A percentile compares a stretch with the other conserved stretches of the same genome.
phyloP scores from a whole-genome alignment of 1,284 basidiomycete species.

The Salmacisia buchloeana region DNA sequence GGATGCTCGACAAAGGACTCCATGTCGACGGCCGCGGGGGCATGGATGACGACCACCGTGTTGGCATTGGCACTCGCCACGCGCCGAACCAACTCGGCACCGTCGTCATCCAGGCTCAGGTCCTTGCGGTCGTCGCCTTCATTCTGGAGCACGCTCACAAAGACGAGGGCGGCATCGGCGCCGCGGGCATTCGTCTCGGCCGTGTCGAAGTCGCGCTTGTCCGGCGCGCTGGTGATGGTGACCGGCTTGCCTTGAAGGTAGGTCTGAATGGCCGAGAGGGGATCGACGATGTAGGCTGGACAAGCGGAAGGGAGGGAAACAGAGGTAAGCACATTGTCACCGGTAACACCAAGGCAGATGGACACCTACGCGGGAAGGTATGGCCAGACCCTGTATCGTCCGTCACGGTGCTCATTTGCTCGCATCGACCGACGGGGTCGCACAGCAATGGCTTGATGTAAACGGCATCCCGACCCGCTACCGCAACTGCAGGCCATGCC shows the following conservation, averaged over 20 bases:
- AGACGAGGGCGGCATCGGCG: slow-evolving; percentile 56
- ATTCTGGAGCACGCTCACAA: slow-evolving; percentile 70
- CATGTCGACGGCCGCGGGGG: slow-evolving; percentile 30
- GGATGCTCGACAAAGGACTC: slow-evolving; percentile 36
- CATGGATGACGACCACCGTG: slow-evolving; percentile 40
- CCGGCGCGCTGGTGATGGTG: slow-evolving; percentile 12
- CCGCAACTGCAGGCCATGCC: not conserved
- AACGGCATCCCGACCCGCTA: not conserved
- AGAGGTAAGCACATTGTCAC: not conserved
- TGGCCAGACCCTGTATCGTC: not conserved
- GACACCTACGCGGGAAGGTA: not conserved
- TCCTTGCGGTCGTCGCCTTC: slow-evolving; percentile 67
- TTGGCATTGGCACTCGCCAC: slow-evolving; percentile 38
- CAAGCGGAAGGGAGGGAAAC: not conserved
- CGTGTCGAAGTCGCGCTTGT: slow-evolving; percentile 52
- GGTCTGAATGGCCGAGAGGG: slow-evolving; percentile 22
- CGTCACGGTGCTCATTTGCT: not conserved
- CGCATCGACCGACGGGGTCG: not conserved
- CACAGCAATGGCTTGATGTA: not conserved
- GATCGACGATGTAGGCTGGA: slow-evolving; percentile 26
- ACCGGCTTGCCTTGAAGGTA: slow-evolving; percentile 16
- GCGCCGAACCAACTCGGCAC: slow-evolving; percentile 55
- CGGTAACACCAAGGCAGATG: not conserved
- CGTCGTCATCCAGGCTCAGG: slow-evolving; percentile 71
- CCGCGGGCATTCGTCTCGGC: slow-evolving; percentile 60